A percentile compares a stretch with the other conserved stretches of the same genome.
These are phyloP conservation scores for Heliosperma pusillum DNA, from an alignment of 148 eudicot species.

Conservation along the genomic window DNA sequence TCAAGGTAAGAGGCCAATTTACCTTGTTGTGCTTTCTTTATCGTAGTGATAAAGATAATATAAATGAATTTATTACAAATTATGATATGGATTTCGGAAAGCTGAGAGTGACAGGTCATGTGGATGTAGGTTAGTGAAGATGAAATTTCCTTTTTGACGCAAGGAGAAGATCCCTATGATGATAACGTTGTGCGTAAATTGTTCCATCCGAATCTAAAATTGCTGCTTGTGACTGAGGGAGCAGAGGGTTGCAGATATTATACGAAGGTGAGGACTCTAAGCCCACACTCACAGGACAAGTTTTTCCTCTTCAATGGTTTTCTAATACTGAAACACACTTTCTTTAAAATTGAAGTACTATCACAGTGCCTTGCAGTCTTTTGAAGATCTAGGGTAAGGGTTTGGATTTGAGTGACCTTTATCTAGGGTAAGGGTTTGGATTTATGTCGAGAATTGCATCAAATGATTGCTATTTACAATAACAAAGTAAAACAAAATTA, in stretches of 20 bases:
- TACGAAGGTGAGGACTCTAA: constrained; percentile 59
- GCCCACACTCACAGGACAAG: not conserved
- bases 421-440: too few species aligned
- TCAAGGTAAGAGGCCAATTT: constrained; percentile 51
- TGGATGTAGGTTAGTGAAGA: constrained; percentile 78
- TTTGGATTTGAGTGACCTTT: too few species aligned
- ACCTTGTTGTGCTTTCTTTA: not conserved
- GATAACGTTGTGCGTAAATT: constrained; percentile 89
- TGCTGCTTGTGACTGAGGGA: constrained; percentile 33
- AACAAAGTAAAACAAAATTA: too few species aligned
- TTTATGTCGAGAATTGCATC: too few species aligned
- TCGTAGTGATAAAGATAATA: not conserved
- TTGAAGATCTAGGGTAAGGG: too few species aligned
- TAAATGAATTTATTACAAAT: not conserved
- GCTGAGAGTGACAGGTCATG: constrained; percentile 19
- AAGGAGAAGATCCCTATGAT: constrained; percentile 92
- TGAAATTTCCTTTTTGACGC: constrained; percentile 79
- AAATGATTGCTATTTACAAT: too few species aligned
- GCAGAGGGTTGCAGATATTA: constrained; percentile 90
- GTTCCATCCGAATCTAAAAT: constrained; percentile 80
- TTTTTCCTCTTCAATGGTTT: too few species aligned
- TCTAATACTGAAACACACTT: too few species aligned
- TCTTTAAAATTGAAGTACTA: too few species aligned
- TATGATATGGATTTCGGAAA: not conserved
- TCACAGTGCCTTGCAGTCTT: too few species aligned